These are phyloP conservation scores for Strobilomyces confusus DNA, from an alignment of 768 basidiomycete species.

Conservation along the genomic window DNA sequence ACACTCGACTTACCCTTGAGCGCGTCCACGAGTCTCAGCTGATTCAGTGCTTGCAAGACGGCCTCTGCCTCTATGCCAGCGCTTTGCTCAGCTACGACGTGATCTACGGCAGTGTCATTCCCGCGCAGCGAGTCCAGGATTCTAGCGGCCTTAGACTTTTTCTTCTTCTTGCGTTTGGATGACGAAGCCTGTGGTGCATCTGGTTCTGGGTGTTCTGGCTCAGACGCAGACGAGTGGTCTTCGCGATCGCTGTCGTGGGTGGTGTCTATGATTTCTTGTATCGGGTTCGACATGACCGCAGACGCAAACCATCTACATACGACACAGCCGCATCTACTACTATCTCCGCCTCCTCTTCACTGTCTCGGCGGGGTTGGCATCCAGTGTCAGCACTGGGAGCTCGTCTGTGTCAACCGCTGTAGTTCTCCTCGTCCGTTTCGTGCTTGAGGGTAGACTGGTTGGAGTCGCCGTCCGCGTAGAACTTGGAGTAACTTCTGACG, in stretches of 20 bases:
- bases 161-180: slow-evolving; percentile 78
- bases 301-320: not conserved
- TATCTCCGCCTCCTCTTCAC: slow-evolving; percentile 40
- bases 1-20: slow-evolving; percentile 76
- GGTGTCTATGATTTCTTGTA: slow-evolving; percentile 39
- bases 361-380: slow-evolving; percentile 36
- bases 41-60: slow-evolving; percentile 65
- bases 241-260: slow-evolving; percentile 35
- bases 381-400: slow-evolving; percentile 7
- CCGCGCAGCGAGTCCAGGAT: slow-evolving; percentile 37
- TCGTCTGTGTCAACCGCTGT: not conserved
- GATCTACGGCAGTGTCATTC: slow-evolving; percentile 48
- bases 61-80: slow-evolving; percentile 52
- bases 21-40: slow-evolving; percentile 81
- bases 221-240: slow-evolving; percentile 29
- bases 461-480: slow-evolving; percentile 31
- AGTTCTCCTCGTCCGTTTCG: slow-evolving; percentile 29
- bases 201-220: slow-evolving; percentile 24
- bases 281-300: slow-evolving; percentile 30
- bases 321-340: slow-evolving; percentile 15
- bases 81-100: slow-evolving; percentile 57
- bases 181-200: slow-evolving; percentile 33
- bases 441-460: slow-evolving; percentile 31
- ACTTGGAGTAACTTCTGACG: slow-evolving; percentile 6
- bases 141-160: slow-evolving; percentile 71